phyloP scores from a whole-genome alignment of 2,329 filamentous ascomycete species.

The Penicillium sp. region DNA sequence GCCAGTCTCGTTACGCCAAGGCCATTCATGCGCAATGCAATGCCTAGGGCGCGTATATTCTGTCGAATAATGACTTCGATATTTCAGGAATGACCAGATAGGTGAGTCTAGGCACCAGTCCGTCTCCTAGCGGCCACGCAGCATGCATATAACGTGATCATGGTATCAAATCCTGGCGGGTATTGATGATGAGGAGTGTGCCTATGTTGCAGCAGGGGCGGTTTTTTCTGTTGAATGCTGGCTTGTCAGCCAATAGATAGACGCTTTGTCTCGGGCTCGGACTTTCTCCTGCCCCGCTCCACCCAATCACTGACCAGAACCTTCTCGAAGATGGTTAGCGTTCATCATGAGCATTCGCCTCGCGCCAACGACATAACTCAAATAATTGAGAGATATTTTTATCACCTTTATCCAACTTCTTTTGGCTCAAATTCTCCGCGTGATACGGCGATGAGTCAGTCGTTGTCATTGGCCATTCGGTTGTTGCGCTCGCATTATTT shows the following conservation, averaged over 20 bases:
- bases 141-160: not conserved
- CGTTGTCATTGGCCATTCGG: constrained; percentile 8
- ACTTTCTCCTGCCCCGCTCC: not conserved
- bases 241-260: not conserved
- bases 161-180: not conserved
- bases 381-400: not conserved
- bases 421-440: constrained; percentile 3
- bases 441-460: constrained; percentile 12
- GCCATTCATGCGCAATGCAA: not conserved
- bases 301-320: not conserved
- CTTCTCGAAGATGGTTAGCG: not conserved
- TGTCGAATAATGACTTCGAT: not conserved
- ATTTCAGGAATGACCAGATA: not conserved
- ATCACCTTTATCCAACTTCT: constrained; percentile 9
- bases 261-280: not conserved
- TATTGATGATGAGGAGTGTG: not conserved
- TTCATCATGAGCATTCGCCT: constrained; percentile 4
- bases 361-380: constrained; percentile 5
- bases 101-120: not conserved
- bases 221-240: not conserved
- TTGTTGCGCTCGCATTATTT: constrained; percentile 6
- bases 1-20: not conserved
- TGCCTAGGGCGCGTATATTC: not conserved
- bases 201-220: not conserved
- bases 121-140: not conserved